Base-by-base conservation (phyloP, 306 rosid genomes). In the Acmispon strigosus region DNA sequence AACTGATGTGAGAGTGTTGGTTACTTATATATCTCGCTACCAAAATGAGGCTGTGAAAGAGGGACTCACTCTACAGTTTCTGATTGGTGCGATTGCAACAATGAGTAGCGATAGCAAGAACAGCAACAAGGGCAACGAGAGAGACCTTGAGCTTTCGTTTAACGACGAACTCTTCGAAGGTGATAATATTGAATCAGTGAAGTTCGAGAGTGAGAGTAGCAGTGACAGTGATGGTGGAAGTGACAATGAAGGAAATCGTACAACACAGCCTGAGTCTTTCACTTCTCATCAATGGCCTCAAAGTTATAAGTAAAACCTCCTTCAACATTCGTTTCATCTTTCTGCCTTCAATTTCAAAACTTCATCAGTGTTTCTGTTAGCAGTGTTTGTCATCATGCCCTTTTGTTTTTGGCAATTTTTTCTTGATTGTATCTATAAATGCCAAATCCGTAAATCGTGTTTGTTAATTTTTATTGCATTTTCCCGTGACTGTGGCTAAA, bases 111-210 rank as follows among this genome's bases (percentile, higher is more conserved):
- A 80, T 3, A 29, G 13, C 1, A 62, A 36, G 53, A 34, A 32
- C 2, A 29, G 13, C 2, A 63, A 37, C 47, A 36, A 32, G 1
- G 29, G 51, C 43, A 80, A 48, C 47, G 72, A 24, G 68, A 82
- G 51, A 41, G 74, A 71, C 22, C n/a, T 81, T 12, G 90, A 77
- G 62, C 66, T 82, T 72, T 39, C 75, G 73, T 72, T 72, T 1
- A 1, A 32, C 37, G 37, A 32, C 37, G 37, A n/a, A n/a, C n/a
- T n/a, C n/a, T n/a, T n/a, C n/a, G n/a, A 72, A 1, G 76, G 44
- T 32, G 37, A 32, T 3, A 81, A 72, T 20, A 45, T 78, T 57
- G 90, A 87, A 75, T 65, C 18, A 15, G 61, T 47, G 17, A 83
- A 77, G 73, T 24, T 14, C 60, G 79, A 64, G 66, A 74, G 56